Evolutionary conservation across 2,329 filamentous ascomycete genomes (phyloP).

Genomic region (Xylaria sp.): DNA sequence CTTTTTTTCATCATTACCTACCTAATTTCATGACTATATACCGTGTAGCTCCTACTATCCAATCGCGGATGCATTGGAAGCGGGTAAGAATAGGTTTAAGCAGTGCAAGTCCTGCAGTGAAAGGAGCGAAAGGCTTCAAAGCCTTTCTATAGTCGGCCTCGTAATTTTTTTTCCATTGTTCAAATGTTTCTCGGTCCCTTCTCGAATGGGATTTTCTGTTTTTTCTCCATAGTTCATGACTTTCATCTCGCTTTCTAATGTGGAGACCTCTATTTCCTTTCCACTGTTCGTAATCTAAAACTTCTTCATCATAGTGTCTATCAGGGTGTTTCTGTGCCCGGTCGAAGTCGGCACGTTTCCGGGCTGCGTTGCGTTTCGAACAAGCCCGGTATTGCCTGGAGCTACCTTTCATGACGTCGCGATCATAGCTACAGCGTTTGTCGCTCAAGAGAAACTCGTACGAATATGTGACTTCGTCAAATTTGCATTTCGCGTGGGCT

Average conservation of each 20-base stretch:
- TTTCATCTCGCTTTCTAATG: no score
- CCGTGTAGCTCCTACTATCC: neutral
- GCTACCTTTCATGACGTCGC: neutral
- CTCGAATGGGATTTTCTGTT: no score
- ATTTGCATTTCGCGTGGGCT: neutral
- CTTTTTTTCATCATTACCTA: neutral
- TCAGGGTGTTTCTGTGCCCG: no score
- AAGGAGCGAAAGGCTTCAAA: neutral
- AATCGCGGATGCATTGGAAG: neutral
- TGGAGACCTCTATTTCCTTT: no score
- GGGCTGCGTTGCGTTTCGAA: no score
- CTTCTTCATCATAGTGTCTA: neutral
- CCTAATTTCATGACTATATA: neutral
- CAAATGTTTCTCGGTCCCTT: neutral
- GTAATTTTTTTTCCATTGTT: neutral
- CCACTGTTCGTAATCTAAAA: no score
- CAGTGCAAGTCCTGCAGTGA: neutral
- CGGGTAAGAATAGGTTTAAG: neutral
- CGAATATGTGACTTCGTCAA: neutral
- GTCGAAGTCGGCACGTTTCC: neutral
- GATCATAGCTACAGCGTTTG: conserved; percentile 8
- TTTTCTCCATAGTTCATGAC: neutral
- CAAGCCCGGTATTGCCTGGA: neutral
- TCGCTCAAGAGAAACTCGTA: conserved; percentile 2
- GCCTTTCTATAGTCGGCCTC: neutral